phyloP scores from a whole-genome alignment of 208 protist species.

The Leishmania amazonensis region DNA sequence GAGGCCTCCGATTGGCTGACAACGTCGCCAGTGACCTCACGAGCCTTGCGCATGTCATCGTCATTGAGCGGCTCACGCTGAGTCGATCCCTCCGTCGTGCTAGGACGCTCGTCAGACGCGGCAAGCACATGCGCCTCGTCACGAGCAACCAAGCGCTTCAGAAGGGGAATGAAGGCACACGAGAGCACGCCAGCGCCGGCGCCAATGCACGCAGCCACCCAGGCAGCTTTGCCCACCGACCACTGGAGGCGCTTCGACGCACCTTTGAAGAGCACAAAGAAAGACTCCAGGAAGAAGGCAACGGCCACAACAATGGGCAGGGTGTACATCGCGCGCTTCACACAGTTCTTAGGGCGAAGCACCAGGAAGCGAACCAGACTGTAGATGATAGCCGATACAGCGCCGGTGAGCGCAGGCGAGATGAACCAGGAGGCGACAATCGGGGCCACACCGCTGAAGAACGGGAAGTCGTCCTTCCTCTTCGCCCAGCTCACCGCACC shows the following conservation, averaged over 20 bases:
- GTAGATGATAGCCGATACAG: slow-evolving; percentile 45
- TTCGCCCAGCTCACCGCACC: slow-evolving; percentile 48
- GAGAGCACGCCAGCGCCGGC: slow-evolving; percentile 34
- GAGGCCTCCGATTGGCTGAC: slow-evolving; percentile 10
- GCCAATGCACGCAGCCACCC: slow-evolving; percentile 52
- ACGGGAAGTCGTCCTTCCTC: slow-evolving; percentile 48
- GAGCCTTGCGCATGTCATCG: slow-evolving; percentile 9
- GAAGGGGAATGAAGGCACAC: slow-evolving; percentile 42
- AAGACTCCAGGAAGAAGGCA: slow-evolving; percentile 59
- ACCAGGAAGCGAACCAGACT: slow-evolving; percentile 36
- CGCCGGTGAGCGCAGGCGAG: slow-evolving; percentile 49
- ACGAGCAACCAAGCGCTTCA: slow-evolving; percentile 27
- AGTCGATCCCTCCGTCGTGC: neutral
- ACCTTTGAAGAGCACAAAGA: slow-evolving; percentile 67
- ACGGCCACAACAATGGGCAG: slow-evolving; percentile 52
- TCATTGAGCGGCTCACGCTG: neutral
- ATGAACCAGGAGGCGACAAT: slow-evolving; percentile 69
- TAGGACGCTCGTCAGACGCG: slow-evolving; percentile 8
- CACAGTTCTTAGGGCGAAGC: slow-evolving; percentile 35
- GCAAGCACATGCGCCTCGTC: slow-evolving; percentile 7
- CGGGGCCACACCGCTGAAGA: slow-evolving; percentile 51
- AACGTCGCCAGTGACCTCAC: slow-evolving; percentile 4
- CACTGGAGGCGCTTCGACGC: slow-evolving; percentile 47
- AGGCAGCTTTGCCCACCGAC: slow-evolving; percentile 30
- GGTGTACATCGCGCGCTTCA: slow-evolving; percentile 33